phyloP scores from a whole-genome alignment of 1,139 yeast genomes.

The Debaryomyces singareniensis region DNA sequence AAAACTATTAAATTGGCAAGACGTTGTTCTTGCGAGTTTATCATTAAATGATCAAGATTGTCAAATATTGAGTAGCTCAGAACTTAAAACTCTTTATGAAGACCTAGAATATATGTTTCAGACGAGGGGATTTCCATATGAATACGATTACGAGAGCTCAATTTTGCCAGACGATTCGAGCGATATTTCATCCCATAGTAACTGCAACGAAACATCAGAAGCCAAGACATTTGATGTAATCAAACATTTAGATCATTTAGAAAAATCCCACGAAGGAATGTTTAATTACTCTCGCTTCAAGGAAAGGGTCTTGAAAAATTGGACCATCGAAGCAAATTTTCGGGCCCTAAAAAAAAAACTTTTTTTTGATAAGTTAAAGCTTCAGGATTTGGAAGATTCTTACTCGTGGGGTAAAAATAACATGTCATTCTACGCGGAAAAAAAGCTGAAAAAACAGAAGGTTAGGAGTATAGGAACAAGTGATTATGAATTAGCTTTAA shows the following conservation, averaged over 20 bases:
- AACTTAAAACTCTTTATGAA: slow-evolving; percentile 11
- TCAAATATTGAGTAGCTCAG: slow-evolving; percentile 6
- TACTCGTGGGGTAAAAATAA: slow-evolving; percentile 6
- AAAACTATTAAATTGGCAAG: slow-evolving; percentile 19
- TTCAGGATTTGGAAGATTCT: slow-evolving; percentile 4
- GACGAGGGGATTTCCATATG: slow-evolving; percentile 16
- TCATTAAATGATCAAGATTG: slow-evolving; percentile 12
- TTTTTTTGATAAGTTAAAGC: slow-evolving; percentile 6
- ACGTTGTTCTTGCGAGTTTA: slow-evolving; percentile 18
- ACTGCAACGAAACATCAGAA: not conserved
- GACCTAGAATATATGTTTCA: slow-evolving; percentile 19
- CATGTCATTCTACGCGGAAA: slow-evolving; percentile 2
- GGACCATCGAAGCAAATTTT: slow-evolving; percentile 2
- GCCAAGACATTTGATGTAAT: slow-evolving; percentile 1
- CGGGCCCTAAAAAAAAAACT: slow-evolving; percentile 4
- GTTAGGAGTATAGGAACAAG: slow-evolving; percentile 1
- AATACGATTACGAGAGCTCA: slow-evolving; percentile 8
- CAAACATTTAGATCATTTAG: slow-evolving; percentile 3
- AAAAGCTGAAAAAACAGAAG: slow-evolving; percentile 1
- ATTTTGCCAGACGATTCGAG: slow-evolving; percentile 3
- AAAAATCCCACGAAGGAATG: slow-evolving; percentile 1
- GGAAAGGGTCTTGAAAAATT: slow-evolving; percentile 3
- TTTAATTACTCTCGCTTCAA: slow-evolving; percentile 4
- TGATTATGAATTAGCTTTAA: slow-evolving; percentile 6
- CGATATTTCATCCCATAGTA: not conserved